Evolutionary conservation across 106 monocot species (phyloP), one percentile per base, ranked within the genome.

Genomic region (Dioscorea zingiberensis): DNA sequence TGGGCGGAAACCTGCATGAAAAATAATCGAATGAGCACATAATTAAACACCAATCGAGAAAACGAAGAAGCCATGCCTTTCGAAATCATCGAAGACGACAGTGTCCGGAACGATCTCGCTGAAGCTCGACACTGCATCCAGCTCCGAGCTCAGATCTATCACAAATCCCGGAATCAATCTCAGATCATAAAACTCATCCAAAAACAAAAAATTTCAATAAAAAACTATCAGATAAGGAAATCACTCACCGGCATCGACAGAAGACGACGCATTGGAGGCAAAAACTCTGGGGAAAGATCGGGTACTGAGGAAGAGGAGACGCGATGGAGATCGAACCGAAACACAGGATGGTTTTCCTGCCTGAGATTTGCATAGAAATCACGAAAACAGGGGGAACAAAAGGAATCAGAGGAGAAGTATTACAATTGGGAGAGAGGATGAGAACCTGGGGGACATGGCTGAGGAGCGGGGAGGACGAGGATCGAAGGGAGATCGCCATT

Each of bases 41-140:
- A 55, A 64, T 57, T 30, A 19, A 47, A 28, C 13, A 55, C 10
- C 44, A 29, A 67, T 17, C 25, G 47, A 45, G 14, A 10, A 22
- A 28, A 12, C 21, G 49, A 64, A 67, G 3, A 18, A 15, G 1
- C 13, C 32, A 44, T 63, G 72, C 97, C 80, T 85, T 69, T 97
- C 97, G 57, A 97, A 97, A 70, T 97, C 97, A 54, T 97, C 97
- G 29, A 97, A 97, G 45, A 97, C 57, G 28, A 97, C 92, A 9
- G 92, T 97, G 17, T 97, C 97, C 12, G 97, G 97, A 2, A 97
- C 97, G 48, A 97, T 92, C 86, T 97, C 86, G 69, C 97, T 97
- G 69, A 97, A 97, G 69, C 75, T 79, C 16, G 86, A 86, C 22
- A 97, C 88, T 0, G 85, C 88, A 25, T 97, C 97, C 55, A 97